Conservation (phyloP, 257 asterid genomes). For the Henckelia pumila region DNA sequence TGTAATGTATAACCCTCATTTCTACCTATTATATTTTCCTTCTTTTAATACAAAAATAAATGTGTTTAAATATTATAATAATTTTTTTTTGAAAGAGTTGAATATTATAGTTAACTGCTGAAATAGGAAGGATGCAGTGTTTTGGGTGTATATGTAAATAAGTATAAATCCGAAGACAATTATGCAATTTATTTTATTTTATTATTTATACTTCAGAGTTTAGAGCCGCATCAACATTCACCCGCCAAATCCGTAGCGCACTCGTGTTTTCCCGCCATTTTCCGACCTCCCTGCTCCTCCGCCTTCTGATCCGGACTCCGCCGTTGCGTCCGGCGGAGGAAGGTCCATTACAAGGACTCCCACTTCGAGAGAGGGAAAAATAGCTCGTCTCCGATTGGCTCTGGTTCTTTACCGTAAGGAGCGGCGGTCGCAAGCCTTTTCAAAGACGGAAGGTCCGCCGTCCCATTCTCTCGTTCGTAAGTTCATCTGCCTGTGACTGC, state of each 20-base stretch:
- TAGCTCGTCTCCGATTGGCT: neutral
- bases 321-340: neutral
- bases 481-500: neutral
- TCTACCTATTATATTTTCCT: no score
- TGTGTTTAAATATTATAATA: no score
- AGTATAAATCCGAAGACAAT: neutral
- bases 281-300: neutral
- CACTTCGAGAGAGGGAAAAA: neutral
- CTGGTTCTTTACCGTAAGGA: neutral
- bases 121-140: no score
- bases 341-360: neutral
- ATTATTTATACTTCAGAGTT: neutral
- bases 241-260: conserved; percentile 25
- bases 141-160: no score
- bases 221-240: neutral
- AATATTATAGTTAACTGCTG: no score
- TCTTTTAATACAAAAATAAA: no score
- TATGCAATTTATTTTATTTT: no score
- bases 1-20: no score
- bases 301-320: neutral
- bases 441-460: conserved; percentile 6
- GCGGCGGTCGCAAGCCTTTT: neutral
- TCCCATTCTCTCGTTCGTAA: conserved; percentile 12
- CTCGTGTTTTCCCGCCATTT: conserved; percentile 31
- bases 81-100: no score